Base-by-base conservation (phyloP, 352 stramenopile genomes). In the Globisporangium nodosum region DNA sequence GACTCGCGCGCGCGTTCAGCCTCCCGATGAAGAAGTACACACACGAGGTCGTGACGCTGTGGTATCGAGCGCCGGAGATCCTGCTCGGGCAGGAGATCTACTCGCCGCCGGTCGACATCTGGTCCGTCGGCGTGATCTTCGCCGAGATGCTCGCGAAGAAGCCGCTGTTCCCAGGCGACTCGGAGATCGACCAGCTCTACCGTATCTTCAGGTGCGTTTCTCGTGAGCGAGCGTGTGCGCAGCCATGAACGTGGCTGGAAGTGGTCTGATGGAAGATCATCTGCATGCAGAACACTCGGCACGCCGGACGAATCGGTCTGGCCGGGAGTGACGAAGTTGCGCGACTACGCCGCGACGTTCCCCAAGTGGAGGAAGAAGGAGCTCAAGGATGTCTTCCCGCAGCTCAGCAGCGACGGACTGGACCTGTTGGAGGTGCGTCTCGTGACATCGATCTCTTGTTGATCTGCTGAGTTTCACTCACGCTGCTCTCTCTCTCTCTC, bases 1-100 rank as follows among this genome's bases (percentile, higher is more conserved):
- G 96, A 9, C 77, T 99, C 9, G 97, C 97, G 16, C 76, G 97
- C 20, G 96, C 95, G 7, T 99, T 99, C 67, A 98, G 94, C 68
- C 87, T 98, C 40, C 97, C 97, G 0, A 97, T 99, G 48, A 94
- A 97, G 33, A 97, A 97, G 48, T 94, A 99, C 64, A 99, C 97
- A 21, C 96, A 99, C 65, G 97, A 99, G 68, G 85, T 99, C 37
- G 97, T 99, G 7, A 99, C 97, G 47, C 83, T 99, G 9, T 99
- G 97, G 97, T 99, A 99, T 72, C 90, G 97, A 13, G 92, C 97
- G 24, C 97, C 97, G 0, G 97, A 99, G 78, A 99, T 99, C 62
- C 69, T 99, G 40, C 81, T 99, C 0, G 97, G 97, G 8, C 74
- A 98, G 45, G 78, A 92, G 49, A 61, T 89, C n/a, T 95, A 95